These are phyloP conservation scores for Xylaria multiplex DNA, from an alignment of 2,329 filamentous ascomycete species.

Conservation along the genomic window DNA sequence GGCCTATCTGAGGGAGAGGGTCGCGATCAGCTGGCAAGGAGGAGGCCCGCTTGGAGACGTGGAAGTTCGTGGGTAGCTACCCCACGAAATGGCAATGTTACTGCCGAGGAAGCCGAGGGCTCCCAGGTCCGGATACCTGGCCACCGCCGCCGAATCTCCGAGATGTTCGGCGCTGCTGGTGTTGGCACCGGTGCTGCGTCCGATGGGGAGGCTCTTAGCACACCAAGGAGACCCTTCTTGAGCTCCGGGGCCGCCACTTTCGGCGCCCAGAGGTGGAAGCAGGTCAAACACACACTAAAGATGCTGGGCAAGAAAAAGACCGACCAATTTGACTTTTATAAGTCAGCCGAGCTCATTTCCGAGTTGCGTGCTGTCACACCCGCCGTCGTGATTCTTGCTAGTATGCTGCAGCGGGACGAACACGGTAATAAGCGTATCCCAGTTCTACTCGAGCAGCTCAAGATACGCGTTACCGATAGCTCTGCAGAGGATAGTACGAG, in stretches of 20 bases:
- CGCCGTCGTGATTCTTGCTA: conserved; percentile 91
- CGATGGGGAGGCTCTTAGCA: conserved; percentile 66
- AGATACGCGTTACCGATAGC: conserved; percentile 86
- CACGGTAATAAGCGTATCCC: conserved; percentile 95
- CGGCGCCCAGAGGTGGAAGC: conserved; percentile 86
- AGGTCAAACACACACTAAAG: conserved; percentile 89
- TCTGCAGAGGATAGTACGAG: conserved; percentile 71
- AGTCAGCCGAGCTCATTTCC: conserved; percentile 95
- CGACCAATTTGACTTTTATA: conserved; percentile 90
- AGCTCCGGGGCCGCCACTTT: conserved; percentile 75
- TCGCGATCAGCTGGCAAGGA: conserved; percentile 67
- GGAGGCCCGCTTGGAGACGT: conserved; percentile 65
- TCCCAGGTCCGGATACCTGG: conserved; percentile 66
- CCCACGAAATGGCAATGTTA: conserved; percentile 60
- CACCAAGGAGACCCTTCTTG: conserved; percentile 67
- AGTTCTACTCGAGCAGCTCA: conserved; percentile 93
- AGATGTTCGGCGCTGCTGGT: conserved; percentile 63
- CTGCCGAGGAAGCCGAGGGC: conserved; percentile 62
- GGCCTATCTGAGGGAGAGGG: conserved; percentile 81
- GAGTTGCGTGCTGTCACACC: conserved; percentile 92
- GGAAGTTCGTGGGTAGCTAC: conserved; percentile 68
- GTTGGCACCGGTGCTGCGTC: conserved; percentile 69
- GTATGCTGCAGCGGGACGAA: conserved; percentile 97
- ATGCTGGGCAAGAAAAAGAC: conserved; percentile 78
- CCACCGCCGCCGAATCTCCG: conserved; percentile 73